phyloP scores from a whole-genome alignment of 1,284 basidiomycete genomes.

The Trametes versicolor region DNA sequence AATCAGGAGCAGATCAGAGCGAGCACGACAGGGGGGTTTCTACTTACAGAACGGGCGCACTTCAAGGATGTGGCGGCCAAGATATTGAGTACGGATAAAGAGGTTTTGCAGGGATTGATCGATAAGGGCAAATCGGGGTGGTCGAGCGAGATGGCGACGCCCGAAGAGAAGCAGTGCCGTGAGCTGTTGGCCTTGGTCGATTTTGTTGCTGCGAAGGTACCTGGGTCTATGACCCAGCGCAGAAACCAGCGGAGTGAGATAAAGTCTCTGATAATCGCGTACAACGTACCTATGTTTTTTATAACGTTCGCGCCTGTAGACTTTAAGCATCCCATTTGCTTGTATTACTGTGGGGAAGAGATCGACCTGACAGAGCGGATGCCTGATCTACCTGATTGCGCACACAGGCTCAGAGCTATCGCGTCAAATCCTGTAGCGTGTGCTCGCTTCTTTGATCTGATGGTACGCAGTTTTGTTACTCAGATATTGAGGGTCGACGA shows the following conservation, averaged over 20 bases:
- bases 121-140: not conserved
- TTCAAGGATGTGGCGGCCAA: not conserved
- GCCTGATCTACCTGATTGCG: not conserved
- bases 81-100: not conserved
- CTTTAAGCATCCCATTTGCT: conserved; percentile 20
- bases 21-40: not conserved
- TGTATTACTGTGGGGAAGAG: conserved; percentile 26
- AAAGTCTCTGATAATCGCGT: not conserved
- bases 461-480: conserved; percentile 14
- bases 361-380: conserved; percentile 7
- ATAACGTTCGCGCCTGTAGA: conserved; percentile 8
- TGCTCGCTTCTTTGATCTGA: conserved; percentile 26
- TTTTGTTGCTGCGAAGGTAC: not conserved
- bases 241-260: conserved; percentile 6
- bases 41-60: not conserved
- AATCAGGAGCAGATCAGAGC: conserved; percentile 4
- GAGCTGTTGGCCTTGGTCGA: not conserved
- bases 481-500: conserved; percentile 6
- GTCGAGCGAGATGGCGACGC: not conserved
- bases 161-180: not conserved
- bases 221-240: not conserved
- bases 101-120: not conserved
- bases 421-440: conserved; percentile 24
- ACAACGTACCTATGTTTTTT: conserved; percentile 10
- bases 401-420: conserved; percentile 6